A percentile compares a stretch with the other conserved stretches of the same genome.
Conservation (phyloP, 495 filamentous ascomycete genomes). For the Margaritispora aquatica region DNA sequence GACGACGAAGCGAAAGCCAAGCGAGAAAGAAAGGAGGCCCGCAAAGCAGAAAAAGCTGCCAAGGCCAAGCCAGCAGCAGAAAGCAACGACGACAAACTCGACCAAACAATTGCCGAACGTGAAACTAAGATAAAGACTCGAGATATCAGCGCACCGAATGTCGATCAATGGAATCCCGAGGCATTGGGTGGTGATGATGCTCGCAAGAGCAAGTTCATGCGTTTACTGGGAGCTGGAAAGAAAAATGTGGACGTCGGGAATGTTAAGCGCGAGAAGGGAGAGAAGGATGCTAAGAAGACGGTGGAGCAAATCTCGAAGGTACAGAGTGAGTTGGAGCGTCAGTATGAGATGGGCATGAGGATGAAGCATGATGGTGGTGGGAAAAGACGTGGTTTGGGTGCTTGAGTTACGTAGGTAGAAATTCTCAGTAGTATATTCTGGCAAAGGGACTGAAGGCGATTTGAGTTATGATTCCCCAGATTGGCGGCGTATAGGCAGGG, state of each 20-base stretch:
- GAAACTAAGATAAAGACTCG: background rate
- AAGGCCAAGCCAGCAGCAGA: background rate
- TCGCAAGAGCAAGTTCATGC: constrained; percentile 50
- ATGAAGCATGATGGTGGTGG: constrained; percentile 48
- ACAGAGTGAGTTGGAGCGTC: constrained; percentile 50
- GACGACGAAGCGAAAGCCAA: background rate
- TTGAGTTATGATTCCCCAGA: background rate
- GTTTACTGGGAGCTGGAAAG: constrained; percentile 48
- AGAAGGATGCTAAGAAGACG: constrained; percentile 9
- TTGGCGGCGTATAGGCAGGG: background rate
- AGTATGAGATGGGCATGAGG: constrained; percentile 50
- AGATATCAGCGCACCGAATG: background rate
- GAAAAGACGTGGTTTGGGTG: constrained; percentile 48
- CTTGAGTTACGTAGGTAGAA: constrained; percentile 31
- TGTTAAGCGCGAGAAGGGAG: background rate
- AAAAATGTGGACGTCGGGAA: background rate
- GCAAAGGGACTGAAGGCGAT: too few species aligned
- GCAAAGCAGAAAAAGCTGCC: constrained; percentile 11
- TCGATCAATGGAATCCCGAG: constrained; percentile 44
- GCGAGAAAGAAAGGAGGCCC: background rate
- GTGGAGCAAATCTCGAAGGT: constrained; percentile 27
- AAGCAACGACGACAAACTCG: constrained; percentile 13
- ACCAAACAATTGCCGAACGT: background rate
- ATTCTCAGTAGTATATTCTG: background rate
- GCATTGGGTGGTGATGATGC: constrained; percentile 41